Evolutionary conservation across 345 rosid species (phyloP).

Genomic region (Anacardium occidentale): DNA sequence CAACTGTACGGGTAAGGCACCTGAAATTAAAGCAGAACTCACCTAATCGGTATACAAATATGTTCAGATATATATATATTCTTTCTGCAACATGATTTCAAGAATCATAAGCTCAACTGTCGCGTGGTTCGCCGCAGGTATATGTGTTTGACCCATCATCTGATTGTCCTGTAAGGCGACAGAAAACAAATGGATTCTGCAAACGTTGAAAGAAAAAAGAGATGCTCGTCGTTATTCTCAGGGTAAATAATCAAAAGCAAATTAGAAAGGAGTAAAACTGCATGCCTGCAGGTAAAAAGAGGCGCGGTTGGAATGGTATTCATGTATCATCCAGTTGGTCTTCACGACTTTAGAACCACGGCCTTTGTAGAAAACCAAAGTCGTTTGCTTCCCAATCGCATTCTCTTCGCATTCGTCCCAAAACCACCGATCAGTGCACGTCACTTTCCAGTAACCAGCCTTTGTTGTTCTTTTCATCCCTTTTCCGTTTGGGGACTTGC

Average conservation of each 20-base stretch:
- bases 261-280: background rate
- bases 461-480: conserved; percentile 29
- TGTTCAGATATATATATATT: too few species aligned
- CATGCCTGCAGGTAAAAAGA: background rate
- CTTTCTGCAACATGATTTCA: background rate
- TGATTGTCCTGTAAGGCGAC: background rate
- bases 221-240: too few species aligned
- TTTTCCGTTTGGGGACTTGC: conserved; percentile 11
- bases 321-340: conserved; percentile 15
- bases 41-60: too few species aligned
- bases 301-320: background rate
- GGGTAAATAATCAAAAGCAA: too few species aligned
- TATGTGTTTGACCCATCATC: background rate
- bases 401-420: conserved; percentile 7
- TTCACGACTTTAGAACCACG: background rate
- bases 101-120: background rate
- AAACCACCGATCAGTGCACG: conserved; percentile 31
- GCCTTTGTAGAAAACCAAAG: conserved; percentile 31
- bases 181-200: background rate
- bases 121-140: background rate
- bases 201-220: too few species aligned
- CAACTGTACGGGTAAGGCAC: too few species aligned
- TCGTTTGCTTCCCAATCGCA: conserved; percentile 40
- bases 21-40: too few species aligned
- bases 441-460: conserved; percentile 41